Evolutionary conservation across 2,329 filamentous ascomycete species (phyloP).

Genomic region (Microsporum canis): DNA sequence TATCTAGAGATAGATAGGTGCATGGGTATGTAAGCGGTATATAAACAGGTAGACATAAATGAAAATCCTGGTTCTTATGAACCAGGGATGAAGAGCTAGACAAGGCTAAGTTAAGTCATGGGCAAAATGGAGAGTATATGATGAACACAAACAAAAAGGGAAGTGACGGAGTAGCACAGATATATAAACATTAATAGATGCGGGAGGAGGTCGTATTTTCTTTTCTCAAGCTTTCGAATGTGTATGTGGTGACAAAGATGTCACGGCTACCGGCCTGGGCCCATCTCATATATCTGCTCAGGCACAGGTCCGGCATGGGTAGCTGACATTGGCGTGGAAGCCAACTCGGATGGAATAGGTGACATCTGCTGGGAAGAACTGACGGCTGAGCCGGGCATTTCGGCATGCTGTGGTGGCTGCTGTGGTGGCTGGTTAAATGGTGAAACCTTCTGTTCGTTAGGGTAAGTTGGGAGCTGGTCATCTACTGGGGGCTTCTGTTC

Average conservation of each 20-base stretch:
- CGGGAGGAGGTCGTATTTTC: background rate
- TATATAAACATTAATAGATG: constrained; percentile 1
- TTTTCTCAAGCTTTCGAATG: background rate
- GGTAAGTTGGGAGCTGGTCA: constrained; percentile 6
- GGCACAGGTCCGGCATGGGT: constrained; percentile 13
- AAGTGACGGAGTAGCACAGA: background rate
- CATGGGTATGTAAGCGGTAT: background rate
- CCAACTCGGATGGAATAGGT: constrained; percentile 2
- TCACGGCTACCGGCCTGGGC: background rate
- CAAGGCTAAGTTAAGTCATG: background rate
- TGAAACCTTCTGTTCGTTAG: constrained; percentile 8
- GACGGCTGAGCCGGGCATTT: constrained; percentile 11
- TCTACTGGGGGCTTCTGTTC: constrained; percentile 8
- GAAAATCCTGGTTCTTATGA: background rate
- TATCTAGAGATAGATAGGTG: background rate
- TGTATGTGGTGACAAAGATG: background rate
- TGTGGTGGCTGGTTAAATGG: background rate
- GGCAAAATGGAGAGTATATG: background rate
- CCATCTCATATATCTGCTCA: constrained; percentile 15
- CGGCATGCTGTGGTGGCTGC: constrained; percentile 3
- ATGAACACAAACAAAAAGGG: background rate
- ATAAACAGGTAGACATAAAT: background rate
- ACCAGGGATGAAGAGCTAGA: background rate
- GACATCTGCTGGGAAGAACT: background rate
- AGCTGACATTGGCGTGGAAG: constrained; percentile 8